These are phyloP conservation scores for Yarrowia bubula DNA, from an alignment of 805 yeast genomes.

Conservation along the genomic window DNA sequence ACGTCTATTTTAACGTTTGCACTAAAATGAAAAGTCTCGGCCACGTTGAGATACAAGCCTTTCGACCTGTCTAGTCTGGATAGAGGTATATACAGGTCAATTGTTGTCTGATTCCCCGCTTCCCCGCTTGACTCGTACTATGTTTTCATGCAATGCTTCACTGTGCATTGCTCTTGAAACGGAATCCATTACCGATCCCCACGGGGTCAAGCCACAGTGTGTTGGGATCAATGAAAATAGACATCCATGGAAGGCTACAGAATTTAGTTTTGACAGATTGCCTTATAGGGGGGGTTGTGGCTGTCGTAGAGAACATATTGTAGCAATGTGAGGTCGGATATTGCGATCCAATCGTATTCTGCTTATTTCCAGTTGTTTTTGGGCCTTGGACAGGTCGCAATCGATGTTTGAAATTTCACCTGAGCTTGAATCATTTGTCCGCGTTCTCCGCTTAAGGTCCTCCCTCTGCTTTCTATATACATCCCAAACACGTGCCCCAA, in stretches of 20 bases:
- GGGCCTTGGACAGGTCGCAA: too few species aligned
- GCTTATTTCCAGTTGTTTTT: too few species aligned
- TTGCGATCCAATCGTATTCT: too few species aligned
- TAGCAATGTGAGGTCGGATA: too few species aligned
- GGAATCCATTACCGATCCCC: neutral
- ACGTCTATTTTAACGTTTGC: neutral
- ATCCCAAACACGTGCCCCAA: conserved; percentile 2
- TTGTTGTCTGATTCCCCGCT: neutral
- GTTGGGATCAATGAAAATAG: neutral
- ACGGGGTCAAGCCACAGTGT: neutral
- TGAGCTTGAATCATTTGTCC: too few species aligned
- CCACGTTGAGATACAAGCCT: neutral
- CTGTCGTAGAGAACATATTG: too few species aligned
- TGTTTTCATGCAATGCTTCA: neutral
- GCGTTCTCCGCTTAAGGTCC: too few species aligned
- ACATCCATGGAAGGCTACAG: neutral
- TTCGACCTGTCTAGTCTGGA: neutral
- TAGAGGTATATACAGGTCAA: neutral
- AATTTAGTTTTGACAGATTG: neutral
- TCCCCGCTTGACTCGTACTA: neutral
- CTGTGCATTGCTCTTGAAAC: neutral
- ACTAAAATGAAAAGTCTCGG: neutral
- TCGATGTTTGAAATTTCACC: too few species aligned
- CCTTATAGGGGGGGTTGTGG: too few species aligned
- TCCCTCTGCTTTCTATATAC: neutral